Base-by-base conservation (phyloP, 352 stramenopile species). In the Globisporangium echinulatum region DNA sequence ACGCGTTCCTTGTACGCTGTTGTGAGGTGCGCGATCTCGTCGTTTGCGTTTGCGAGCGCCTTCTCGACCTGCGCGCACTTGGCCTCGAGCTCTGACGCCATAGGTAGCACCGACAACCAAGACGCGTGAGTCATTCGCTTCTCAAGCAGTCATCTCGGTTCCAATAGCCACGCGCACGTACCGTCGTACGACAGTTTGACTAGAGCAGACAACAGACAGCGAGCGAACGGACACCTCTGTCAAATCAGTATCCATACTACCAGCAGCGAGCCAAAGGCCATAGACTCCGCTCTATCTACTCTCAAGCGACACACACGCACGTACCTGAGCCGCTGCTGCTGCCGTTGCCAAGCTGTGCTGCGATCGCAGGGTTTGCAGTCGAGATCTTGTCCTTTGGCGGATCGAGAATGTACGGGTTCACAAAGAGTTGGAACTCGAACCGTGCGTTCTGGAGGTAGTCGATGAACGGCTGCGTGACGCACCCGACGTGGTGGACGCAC, bases 321-420 rank as follows among this genome's bases (percentile, higher is more conserved):
- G 36, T 73, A 76, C 68, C 64, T 74, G 68, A 70, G 52, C 67
- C 64, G 3, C 70, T 67, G 33, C 81, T 47, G 42, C 42, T 76
- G 3, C 71, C 36, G 7, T 36, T 78, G 3, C 72, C 75, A 5
- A 93, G 71, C 3, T 88, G 71, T 15, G 76, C 82, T 52, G 79
- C 74, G 46, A 92, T 93, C 15, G 73, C 76, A 1, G 82, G 70
- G 48, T 92, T 94, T 25, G 66, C 71, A 0, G 82, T 91, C 49
- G 84, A 86, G 50, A 94, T 93, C 52, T 77, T 76, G 68, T 94
- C 85, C 59, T 89, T 90, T 1, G 87, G 88, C 9, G 82, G 78
- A 46, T 94, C 84, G 54, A 92, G 67, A 53, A 97, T 87, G 68
- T 91, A 89, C 54, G 86, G 88, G 56, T 96, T 96, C 52, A 96